Percentiles rank a stretch among this genome's conserved stretches.
These are phyloP conservation scores for Lichtheimia hyalospora DNA, from an alignment of 371 early-diverging fungal species.

Conservation along the genomic window DNA sequence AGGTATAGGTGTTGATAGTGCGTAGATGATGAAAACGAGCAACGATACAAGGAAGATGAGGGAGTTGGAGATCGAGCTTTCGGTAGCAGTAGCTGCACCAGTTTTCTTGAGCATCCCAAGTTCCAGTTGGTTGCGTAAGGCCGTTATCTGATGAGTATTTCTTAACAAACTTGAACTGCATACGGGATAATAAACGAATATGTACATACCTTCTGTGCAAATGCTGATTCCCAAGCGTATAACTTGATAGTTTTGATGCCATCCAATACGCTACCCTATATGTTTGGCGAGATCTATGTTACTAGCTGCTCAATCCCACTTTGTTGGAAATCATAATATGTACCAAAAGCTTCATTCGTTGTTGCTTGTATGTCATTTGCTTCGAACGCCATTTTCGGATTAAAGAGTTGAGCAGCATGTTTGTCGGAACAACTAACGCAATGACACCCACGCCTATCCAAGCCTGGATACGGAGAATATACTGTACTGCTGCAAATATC, in stretches of 20 bases:
- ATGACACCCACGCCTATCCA: slow-evolving; percentile 90
- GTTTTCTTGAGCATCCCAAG: slow-evolving; percentile 76
- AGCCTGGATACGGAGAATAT: slow-evolving; percentile 77
- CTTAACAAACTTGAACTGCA: not conserved
- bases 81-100: slow-evolving; percentile 59
- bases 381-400: slow-evolving; percentile 75
- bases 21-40: slow-evolving; percentile 79
- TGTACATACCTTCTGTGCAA: slow-evolving; percentile 47
- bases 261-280: slow-evolving; percentile 78
- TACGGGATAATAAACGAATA: not conserved
- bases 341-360: slow-evolving; percentile 81
- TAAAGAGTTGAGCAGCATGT: slow-evolving; percentile 57
- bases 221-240: slow-evolving; percentile 77
- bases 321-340: not conserved
- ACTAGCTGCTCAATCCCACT: no score
- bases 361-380: slow-evolving; percentile 91
- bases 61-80: slow-evolving; percentile 67
- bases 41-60: slow-evolving; percentile 89
- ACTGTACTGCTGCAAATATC: slow-evolving; percentile 76
- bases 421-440: slow-evolving; percentile 74
- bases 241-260: slow-evolving; percentile 93
- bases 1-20: slow-evolving; percentile 53
- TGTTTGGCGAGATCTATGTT: not conserved
- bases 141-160: slow-evolving; percentile 45
- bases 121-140: slow-evolving; percentile 75